Evolutionary conservation across 2,329 filamentous ascomycete species (phyloP), one percentile per base, ranked within the genome.

Genomic region (Rhynchosporium agropyri): DNA sequence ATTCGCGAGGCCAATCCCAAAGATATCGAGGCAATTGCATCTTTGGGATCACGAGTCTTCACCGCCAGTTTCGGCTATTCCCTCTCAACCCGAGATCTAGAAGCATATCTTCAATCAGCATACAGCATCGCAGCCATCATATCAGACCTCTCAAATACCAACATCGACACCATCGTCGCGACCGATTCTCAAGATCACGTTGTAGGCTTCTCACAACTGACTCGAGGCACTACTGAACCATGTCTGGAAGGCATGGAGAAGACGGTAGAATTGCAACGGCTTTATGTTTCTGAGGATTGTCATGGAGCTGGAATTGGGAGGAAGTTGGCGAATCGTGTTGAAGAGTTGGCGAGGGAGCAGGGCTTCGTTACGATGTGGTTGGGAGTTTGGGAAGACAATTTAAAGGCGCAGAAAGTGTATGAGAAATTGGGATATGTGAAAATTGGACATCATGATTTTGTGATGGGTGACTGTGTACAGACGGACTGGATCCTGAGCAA

Each of bases 331-430:
- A 62, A 59, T 9, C 64, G 56, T 15, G 63, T 75, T 10, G 75
- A 77, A 65, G 65, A 60, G 0, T 68, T 78, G 63, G 78, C 79
- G 1, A 69, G 71, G 51, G 66, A 73, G 4, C 71, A 76, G 33
- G 78, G 76, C 0, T 79, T 76, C 38, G 70, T 67, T 55, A 71
- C 76, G 31, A 70, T 81, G 20, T 82, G 79, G 58, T 68, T 81
- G 9, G 79, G 79, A 0, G 79, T 81, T 9, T 81, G 79, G 79
- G 77, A 81, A 57, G 77, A 80, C 65, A 81, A 81, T 58, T 42
- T 60, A 1, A 73, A 68, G 36, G 79, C 79, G 0, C 72, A 74
- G 29, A 73, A 62, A 40, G 71, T 77, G 4, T 82, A 82, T 67
- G 72, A 72, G 62, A 76, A 73, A 67, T 73, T 75, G 67, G 80